Evolutionary conservation across 169 alveolate genomes (phyloP), one percentile per base, ranked within the genome.

Genomic region (Blepharisma undulans): DNA sequence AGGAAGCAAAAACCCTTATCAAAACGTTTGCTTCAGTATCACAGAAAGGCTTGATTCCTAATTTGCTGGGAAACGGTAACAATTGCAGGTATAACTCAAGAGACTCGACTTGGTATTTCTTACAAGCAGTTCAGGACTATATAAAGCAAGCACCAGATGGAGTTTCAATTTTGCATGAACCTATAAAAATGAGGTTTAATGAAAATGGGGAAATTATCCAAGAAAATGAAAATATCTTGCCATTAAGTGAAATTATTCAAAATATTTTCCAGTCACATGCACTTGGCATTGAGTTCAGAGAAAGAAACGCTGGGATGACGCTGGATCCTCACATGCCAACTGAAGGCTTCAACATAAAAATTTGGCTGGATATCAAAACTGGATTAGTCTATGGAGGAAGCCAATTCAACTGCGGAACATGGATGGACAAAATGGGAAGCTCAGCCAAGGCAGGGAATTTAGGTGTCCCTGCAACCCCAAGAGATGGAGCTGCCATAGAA

Each of bases 391-490:
- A 91, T 74, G 99, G 99, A 71, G 99, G 99, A 80, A 98, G 98
- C 89, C 88, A 92, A 90, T 92, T 91, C 90, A 98, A 98, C 94
- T 98, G 99, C 91, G 98, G 99, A 71, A 98, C 99, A 0, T 98
- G 99, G 99, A 98, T 98, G 99, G 99, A 98, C 93, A 98, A 98
- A 92, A 98, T 98, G 99, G 99, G 99, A 25, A 97, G 99, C 12
- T 94, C 98, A 8, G 12, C 33, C 21, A 92, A 95, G 93, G 97
- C 97, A 6, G 90, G 90, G 7, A 95, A 95, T 87, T 88, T 84
- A 29, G 97, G 97, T 27, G 80, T 95, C 60, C 97, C 98, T 21
- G 95, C 98, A 2, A 95, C 99, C 0, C 98, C 99, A 29, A 95
- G 99, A 89, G 99, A 98, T 94, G 99, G 99, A 25, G 99, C 99